phyloP scores from a whole-genome alignment of 2,329 filamentous ascomycete species.

The Ascochyta viciae-villosae region DNA sequence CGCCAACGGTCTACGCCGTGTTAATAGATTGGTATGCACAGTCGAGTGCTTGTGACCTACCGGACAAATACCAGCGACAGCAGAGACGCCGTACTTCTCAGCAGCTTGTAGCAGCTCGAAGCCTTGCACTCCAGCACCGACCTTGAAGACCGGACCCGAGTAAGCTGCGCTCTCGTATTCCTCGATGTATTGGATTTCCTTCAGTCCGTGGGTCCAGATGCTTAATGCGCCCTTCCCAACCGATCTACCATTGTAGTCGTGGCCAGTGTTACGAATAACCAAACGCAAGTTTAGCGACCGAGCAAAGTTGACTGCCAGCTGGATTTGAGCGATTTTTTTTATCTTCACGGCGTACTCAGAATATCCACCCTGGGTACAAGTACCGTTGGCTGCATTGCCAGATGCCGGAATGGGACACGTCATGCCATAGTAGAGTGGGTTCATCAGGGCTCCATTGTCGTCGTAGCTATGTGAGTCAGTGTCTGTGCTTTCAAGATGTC shows the following conservation, averaged over 20 bases:
- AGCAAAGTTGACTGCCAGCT: slow-evolving; percentile 44
- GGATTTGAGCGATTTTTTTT: slow-evolving; percentile 40
- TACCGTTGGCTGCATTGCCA: slow-evolving; percentile 27
- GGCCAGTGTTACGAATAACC: slow-evolving; percentile 42
- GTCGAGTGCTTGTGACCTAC: neutral
- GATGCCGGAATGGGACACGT: slow-evolving; percentile 33
- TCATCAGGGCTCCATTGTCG: slow-evolving; percentile 37
- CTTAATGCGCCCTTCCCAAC: slow-evolving; percentile 37
- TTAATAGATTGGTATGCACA: neutral
- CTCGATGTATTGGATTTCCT: slow-evolving; percentile 38
- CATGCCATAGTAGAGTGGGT: slow-evolving; percentile 39
- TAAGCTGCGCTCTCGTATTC: slow-evolving; percentile 37
- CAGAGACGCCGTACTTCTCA: slow-evolving; percentile 39
- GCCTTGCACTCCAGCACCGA: slow-evolving; percentile 43
- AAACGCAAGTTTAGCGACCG: slow-evolving; percentile 41
- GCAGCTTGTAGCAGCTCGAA: slow-evolving; percentile 40
- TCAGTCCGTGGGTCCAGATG: slow-evolving; percentile 41
- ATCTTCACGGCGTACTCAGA: slow-evolving; percentile 38
- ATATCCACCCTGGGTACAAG: slow-evolving; percentile 41
- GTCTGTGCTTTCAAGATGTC: neutral
- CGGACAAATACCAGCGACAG: slow-evolving; percentile 47
- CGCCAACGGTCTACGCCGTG: slow-evolving; percentile 55
- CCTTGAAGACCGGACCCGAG: slow-evolving; percentile 39
- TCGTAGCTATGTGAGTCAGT: slow-evolving; percentile 24
- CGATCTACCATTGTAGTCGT: slow-evolving; percentile 41